These are phyloP conservation scores for Nothopassalora personata DNA, from an alignment of 2,329 filamentous ascomycete genomes.

Conservation along the genomic window DNA sequence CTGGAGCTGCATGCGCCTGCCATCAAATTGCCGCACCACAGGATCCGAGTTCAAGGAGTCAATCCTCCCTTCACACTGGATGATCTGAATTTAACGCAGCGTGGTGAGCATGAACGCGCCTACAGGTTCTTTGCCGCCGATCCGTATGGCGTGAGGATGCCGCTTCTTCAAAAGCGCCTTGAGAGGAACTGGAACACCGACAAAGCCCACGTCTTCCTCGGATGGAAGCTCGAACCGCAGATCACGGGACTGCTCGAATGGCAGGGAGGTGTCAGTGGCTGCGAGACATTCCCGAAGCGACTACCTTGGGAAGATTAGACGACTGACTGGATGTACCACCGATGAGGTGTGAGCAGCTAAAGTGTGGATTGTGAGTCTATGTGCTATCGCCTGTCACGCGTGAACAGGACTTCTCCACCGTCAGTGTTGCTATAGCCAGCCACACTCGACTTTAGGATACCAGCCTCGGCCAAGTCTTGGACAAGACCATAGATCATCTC, in stretches of 20 bases:
- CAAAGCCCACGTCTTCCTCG: slow-evolving; percentile 16
- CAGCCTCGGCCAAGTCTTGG: slow-evolving; percentile 46
- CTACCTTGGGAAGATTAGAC: slow-evolving; percentile 26
- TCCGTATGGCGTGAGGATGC: slow-evolving; percentile 34
- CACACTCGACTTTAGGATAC: slow-evolving; percentile 44
- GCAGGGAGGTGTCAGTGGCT: slow-evolving; percentile 26
- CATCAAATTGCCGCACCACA: slow-evolving; percentile 39
- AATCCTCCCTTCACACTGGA: slow-evolving; percentile 39
- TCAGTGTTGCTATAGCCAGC: slow-evolving; percentile 40
- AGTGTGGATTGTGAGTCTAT: not conserved
- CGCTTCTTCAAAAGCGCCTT: slow-evolving; percentile 36
- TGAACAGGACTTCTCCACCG: slow-evolving; percentile 39
- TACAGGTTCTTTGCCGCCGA: slow-evolving; percentile 37
- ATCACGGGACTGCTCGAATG: slow-evolving; percentile 25
- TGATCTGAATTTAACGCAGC: slow-evolving; percentile 34
- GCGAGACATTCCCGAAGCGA: slow-evolving; percentile 21
- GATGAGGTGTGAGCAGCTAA: not conserved
- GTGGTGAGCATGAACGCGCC: slow-evolving; percentile 35
- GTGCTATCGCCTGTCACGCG: slow-evolving; percentile 7
- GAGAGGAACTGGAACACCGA: slow-evolving; percentile 37
- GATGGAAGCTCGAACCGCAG: slow-evolving; percentile 20
- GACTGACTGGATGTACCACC: slow-evolving; percentile 7
- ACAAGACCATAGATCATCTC: slow-evolving; percentile 53
- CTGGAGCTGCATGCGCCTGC: slow-evolving; percentile 37
- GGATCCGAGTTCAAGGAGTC: slow-evolving; percentile 41